Evolutionary conservation across 208 protist genomes (phyloP).

Genomic region (Acanthamoeba royreba): DNA sequence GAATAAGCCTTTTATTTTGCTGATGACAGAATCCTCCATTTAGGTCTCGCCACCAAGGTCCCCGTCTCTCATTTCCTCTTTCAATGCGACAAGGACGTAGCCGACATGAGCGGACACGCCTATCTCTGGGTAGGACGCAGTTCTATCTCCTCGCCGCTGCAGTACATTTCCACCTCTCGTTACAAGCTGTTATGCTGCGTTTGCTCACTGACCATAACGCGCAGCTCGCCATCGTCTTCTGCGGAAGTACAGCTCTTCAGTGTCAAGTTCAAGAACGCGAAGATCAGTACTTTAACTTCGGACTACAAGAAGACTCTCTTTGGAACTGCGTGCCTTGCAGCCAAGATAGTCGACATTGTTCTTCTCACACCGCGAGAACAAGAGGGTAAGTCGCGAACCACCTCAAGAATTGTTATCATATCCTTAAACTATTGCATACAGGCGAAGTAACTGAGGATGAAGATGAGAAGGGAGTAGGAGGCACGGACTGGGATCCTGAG

Average conservation of each 20-base stretch:
- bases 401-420: neutral
- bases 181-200: neutral
- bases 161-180: neutral
- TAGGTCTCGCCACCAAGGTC: neutral
- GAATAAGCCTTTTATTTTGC: neutral
- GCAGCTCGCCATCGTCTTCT: neutral
- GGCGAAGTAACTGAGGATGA: neutral
- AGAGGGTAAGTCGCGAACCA: neutral
- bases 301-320: neutral
- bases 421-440: neutral
- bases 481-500: neutral
- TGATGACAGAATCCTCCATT: no score
- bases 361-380: neutral
- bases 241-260: neutral
- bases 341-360: neutral
- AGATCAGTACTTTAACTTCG: neutral
- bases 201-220: neutral
- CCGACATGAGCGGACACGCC: neutral
- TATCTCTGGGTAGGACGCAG: neutral
- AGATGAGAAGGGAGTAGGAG: neutral
- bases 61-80: neutral
- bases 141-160: neutral
- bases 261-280: neutral
- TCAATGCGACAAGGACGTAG: neutral
- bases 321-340: neutral